Percentiles rank a stretch among this genome's conserved stretches.
Evolutionary conservation across 1,284 basidiomycete species (phyloP).

Genomic region (Sphagnurus paluster): DNA sequence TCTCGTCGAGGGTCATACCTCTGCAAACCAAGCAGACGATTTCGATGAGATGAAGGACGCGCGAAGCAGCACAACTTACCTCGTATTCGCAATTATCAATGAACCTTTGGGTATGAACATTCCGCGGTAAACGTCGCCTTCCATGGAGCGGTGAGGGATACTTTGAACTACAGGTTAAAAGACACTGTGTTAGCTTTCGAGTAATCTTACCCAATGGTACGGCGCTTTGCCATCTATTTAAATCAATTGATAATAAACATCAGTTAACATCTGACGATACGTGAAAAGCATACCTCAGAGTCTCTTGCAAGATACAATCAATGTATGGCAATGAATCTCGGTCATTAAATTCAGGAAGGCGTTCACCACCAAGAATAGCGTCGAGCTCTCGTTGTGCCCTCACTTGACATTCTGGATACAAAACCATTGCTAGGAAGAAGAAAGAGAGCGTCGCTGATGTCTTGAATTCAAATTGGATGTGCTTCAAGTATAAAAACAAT

Average conservation of each 20-base stretch:
- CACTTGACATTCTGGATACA: constrained; percentile 41
- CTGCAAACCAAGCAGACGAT: no score
- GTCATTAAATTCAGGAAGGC: constrained; percentile 41
- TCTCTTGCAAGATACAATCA: constrained; percentile 30
- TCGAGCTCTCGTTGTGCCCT: constrained; percentile 50
- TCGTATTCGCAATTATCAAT: constrained; percentile 29
- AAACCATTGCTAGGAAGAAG: constrained; percentile 42
- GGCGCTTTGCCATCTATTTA: constrained; percentile 12
- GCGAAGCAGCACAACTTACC: constrained; percentile 15
- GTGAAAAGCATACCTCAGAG: constrained; percentile 40
- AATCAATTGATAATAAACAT: no score
- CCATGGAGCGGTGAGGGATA: constrained; percentile 25
- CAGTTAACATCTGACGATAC: background rate
- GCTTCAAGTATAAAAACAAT: background rate
- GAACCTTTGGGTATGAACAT: constrained; percentile 34
- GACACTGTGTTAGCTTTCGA: no score
- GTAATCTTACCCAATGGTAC: constrained; percentile 14
- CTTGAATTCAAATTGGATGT: background rate
- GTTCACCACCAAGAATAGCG: constrained; percentile 35
- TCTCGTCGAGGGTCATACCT: no score
- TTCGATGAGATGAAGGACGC: no score
- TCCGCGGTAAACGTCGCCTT: constrained; percentile 32
- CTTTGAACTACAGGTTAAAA: constrained; percentile 15
- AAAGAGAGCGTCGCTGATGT: constrained; percentile 18
- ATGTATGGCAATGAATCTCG: constrained; percentile 27